A percentile compares a stretch with the other conserved stretches of the same genome.
phyloP scores from a whole-genome alignment of 352 stramenopile genomes.

The Pythium monospermum region DNA sequence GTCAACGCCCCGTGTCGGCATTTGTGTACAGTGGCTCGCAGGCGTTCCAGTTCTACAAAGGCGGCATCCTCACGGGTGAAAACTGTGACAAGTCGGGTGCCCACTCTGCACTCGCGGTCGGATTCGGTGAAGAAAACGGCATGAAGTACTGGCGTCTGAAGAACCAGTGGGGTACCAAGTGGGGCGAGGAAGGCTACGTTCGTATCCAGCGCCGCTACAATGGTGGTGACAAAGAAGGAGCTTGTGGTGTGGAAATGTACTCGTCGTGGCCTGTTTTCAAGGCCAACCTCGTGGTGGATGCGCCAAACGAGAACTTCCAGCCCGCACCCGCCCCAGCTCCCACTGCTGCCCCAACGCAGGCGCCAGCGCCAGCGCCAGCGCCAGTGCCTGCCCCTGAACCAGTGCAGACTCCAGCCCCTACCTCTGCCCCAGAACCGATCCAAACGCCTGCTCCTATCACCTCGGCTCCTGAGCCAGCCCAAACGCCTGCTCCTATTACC shows the following conservation, averaged over 20 bases:
- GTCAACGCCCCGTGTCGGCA: constrained; percentile 42
- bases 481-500: neutral
- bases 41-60: constrained; percentile 61
- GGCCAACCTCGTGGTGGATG: constrained; percentile 18
- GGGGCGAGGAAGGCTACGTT: constrained; percentile 67
- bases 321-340: constrained; percentile 2
- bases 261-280: constrained; percentile 50
- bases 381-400: neutral
- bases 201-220: constrained; percentile 51
- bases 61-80: constrained; percentile 49
- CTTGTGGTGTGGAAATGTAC: constrained; percentile 56
- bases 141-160: constrained; percentile 59
- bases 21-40: constrained; percentile 56
- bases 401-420: neutral
- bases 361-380: neutral
- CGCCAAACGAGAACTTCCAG: constrained; percentile 20
- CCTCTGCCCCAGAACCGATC: constrained; percentile 1
- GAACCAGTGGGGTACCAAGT: constrained; percentile 68
- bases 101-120: constrained; percentile 59
- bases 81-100: constrained; percentile 52
- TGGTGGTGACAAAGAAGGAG: constrained; percentile 35
- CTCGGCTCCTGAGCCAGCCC: constrained; percentile 1
- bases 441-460: constrained; percentile 1
- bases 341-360: neutral
- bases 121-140: constrained; percentile 48